These are phyloP conservation scores for Cryptococcus depauperatus DNA, from an alignment of 1,284 basidiomycete species.

Conservation along the genomic window DNA sequence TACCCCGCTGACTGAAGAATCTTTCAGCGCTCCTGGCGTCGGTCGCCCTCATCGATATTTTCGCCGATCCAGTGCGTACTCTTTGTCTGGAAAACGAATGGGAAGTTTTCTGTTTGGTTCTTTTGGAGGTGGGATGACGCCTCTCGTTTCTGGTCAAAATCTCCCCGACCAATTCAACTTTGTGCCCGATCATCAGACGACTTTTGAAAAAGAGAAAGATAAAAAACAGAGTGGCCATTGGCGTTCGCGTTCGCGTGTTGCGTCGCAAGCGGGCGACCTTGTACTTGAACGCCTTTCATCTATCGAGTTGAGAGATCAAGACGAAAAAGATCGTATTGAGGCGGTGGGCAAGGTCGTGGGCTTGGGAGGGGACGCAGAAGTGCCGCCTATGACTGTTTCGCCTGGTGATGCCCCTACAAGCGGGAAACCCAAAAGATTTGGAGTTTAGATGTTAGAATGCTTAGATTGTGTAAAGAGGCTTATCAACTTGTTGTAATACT, in stretches of 20 bases:
- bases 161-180: too few species aligned
- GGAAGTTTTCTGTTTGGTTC: slow-evolving; percentile 35
- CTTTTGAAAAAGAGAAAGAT: background rate
- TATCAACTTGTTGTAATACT: too few species aligned
- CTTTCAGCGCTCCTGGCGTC: slow-evolving; percentile 5
- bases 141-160: slow-evolving; percentile 3
- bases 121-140: slow-evolving; percentile 36
- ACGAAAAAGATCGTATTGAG: background rate
- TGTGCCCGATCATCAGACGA: too few species aligned
- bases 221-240: slow-evolving; percentile 4
- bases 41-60: slow-evolving; percentile 15
- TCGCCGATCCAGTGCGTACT: slow-evolving; percentile 14
- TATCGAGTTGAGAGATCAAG: slow-evolving; percentile 9
- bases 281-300: slow-evolving; percentile 9
- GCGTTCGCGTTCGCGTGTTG: slow-evolving; percentile 8
- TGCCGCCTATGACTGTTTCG: slow-evolving; percentile 18
- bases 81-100: slow-evolving; percentile 21
- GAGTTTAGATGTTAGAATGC: background rate
- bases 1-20: slow-evolving; percentile 27
- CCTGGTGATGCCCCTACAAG: slow-evolving; percentile 19
- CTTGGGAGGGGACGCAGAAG: slow-evolving; percentile 1
- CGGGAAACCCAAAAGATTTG: slow-evolving; percentile 4
- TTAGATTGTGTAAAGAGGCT: too few species aligned
- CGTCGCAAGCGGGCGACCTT: slow-evolving; percentile 7
- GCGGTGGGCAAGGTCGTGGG: slow-evolving; percentile 1